Evolutionary conservation across 306 rosid species (phyloP), one percentile per base, ranked within the genome.

Genomic region (Datisca glomerata): DNA sequence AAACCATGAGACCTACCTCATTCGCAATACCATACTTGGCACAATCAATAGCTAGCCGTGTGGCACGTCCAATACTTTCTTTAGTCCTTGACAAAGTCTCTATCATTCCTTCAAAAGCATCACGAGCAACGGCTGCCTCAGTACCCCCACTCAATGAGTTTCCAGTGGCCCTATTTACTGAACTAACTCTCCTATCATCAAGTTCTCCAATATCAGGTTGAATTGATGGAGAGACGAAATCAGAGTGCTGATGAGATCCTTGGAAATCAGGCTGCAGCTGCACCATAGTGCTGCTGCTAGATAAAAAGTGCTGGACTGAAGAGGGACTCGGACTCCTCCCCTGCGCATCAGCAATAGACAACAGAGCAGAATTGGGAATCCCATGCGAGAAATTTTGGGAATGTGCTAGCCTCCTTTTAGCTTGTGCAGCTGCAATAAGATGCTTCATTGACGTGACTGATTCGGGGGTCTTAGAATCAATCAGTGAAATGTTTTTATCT

Each of bases 51-150:
- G 98, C 98, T 57, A 81, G 89, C 60, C 98, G 96, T 25, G 98
- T 91, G n/a, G 98, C 98, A 2, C 98, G 98, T 23, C 94, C 91
- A 62, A 91, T 91, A 47, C 98, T 91, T 64, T 91, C 98, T 55
- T 80, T 91, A 41, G 96, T 91, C 75, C 98, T 73, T n/a, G 98
- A 91, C 72, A 91, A 62, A 59, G 98, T 91, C 66, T 91, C 98
- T 27, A 91, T 91, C 98, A 91, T 91, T 56, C 98, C 98, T 71
- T 91, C 98, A 75, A 91, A 91, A 56, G 98, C 96, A 58, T 91
- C 98, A 59, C 98, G 96, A 43, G 98, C 76, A 76, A 91, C 94
- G 56, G 87, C 91, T 14, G 98, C 98, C 67, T 91, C 98, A 12
- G 96, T 91, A 49, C 92, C 96, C 20, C 98, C 96, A 73, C 98